Base-by-base conservation (phyloP, 768 basidiomycete genomes). In the Hygrophorus russula region DNA sequence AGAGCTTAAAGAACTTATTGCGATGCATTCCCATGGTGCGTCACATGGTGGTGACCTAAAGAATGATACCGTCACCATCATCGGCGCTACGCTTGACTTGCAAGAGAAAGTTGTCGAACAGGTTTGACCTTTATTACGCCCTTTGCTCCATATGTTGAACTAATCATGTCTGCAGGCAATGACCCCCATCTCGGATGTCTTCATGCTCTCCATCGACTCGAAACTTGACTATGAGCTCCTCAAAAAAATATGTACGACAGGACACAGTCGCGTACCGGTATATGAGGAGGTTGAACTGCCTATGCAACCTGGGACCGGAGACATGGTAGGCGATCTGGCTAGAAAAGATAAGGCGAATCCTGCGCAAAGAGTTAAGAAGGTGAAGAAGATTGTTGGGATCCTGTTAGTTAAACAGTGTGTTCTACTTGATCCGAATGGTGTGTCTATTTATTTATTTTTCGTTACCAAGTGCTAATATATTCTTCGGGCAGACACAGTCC, bases 401-500 rank as follows among this genome's bases (percentile, higher is more conserved):
- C 64, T 94, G 39, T 70, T 94, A 9, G 88, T 92, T 42, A 94
- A 93, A 59, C 82, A 88, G 64, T 90, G 87, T 55, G 83, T 92
- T 7, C 61, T 91, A 48, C 71, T 93, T 5, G 90, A 93, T 57
- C 88, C 89, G 1, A 83, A 86, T 60, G 83, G 82, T 78, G 28
- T 5, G 20, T 43, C n/a, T 30, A 33, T 31, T 34, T 30, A 7
- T 14, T 36, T 34, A 31, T 42, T 36, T n/a, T 46, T 31, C 20
- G 9, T 28, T 15, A 11, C 24, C 12, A 9, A 28, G 19, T 5
- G n/a, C 12, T 12, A 17, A 32, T 36, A n/a, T 14, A 15, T 2
- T 4, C 33, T 34, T 38, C 37, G 37, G 5, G 27, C 51, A 82
- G 90, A 93, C 56, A 84, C 87, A 0, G 74, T 79, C 4, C 91